Percentiles rank a stretch among this genome's conserved stretches.
These are phyloP conservation scores for Coemansia pectinata DNA, from an alignment of 192 early-diverging fungal species.

Conservation along the genomic window DNA sequence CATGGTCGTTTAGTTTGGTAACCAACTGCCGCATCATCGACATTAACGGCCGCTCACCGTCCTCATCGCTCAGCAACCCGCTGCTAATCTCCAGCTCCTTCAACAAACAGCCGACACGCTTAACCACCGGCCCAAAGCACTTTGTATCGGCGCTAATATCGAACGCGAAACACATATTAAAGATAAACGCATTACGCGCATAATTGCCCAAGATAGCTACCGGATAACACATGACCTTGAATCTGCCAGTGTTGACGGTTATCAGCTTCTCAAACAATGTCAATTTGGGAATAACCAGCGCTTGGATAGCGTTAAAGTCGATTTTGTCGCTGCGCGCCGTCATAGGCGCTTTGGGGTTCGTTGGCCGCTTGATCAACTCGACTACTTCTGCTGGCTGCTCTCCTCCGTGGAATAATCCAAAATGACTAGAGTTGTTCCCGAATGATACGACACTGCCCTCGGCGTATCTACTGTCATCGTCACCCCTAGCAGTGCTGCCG, in stretches of 20 bases:
- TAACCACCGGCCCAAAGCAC: conserved; percentile 85
- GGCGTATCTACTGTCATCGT: background rate
- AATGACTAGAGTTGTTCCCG: background rate
- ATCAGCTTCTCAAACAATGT: conserved; percentile 51
- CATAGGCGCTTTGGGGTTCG: background rate
- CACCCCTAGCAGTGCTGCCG: background rate
- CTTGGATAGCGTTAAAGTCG: conserved; percentile 52
- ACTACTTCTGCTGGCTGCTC: conserved; percentile 10
- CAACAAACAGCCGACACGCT: conserved; percentile 81
- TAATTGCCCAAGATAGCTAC: conserved; percentile 56
- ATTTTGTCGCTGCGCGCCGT: conserved; percentile 27
- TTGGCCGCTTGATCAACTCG: conserved; percentile 35
- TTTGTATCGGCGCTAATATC: conserved; percentile 76
- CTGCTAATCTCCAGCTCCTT: conserved; percentile 73
- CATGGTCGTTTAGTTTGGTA: conserved; percentile 43
- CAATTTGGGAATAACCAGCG: conserved; percentile 51
- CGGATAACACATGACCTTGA: conserved; percentile 55
- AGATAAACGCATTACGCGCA: conserved; percentile 80
- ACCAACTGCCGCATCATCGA: conserved; percentile 53
- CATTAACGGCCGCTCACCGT: conserved; percentile 21
- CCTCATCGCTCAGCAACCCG: conserved; percentile 36
- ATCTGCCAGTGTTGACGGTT: conserved; percentile 35
- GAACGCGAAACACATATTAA: conserved; percentile 96
- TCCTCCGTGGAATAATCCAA: background rate
- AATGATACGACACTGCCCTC: background rate